Evolutionary conservation across 768 basidiomycete genomes (phyloP), one percentile per base, ranked within the genome.

Genomic region (Cyclocybe aegerita): DNA sequence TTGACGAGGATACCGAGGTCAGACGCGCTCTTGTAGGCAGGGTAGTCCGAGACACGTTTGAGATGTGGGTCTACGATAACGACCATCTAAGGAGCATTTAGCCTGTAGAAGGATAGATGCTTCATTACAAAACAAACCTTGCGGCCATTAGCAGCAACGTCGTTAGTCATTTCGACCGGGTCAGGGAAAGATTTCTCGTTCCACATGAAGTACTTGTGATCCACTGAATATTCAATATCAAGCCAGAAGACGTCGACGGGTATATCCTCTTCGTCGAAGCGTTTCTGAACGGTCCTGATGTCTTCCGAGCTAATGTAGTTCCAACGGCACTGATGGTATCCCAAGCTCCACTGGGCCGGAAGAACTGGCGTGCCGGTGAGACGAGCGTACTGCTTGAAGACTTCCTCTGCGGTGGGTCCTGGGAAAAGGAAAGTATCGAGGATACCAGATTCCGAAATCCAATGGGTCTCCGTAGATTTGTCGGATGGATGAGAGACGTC

Each of bases 151-250:
- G 83, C 88, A 41, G 88, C 90, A 4, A 99, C 90, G 45, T 91
- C 90, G 42, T 91, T 85, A 39, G 86, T 81, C 97, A 99, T 98
- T 45, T 88, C 85, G 12, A 92, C 86, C 1, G 96, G 96, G 64
- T 97, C 90, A 5, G 95, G 93, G 85, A 98, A 98, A 34, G 76
- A 81, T 69, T 88, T 89, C 52, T 85, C 74, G 60, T 98, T 86
- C 97, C 97, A 99, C 56, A 98, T 90, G 67, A 98, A 93, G 77
- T 99, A 98, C 67, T 93, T 88, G 71, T 97, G 93, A 39, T 93
- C 92, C 39, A 88, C 84, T 0, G 95, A 74, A 67, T 97, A 97
- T 65, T 97, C 96, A 60, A 98, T 97, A 69, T 97, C 96, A 38
- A 98, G 79, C 96, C 95, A 98, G 63, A 98, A 86, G 3, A 95